Percentiles rank a stretch among this genome's conserved stretches.
phyloP scores from a whole-genome alignment of 2,329 filamentous ascomycete genomes.

The Trichoderma pleuroti region DNA sequence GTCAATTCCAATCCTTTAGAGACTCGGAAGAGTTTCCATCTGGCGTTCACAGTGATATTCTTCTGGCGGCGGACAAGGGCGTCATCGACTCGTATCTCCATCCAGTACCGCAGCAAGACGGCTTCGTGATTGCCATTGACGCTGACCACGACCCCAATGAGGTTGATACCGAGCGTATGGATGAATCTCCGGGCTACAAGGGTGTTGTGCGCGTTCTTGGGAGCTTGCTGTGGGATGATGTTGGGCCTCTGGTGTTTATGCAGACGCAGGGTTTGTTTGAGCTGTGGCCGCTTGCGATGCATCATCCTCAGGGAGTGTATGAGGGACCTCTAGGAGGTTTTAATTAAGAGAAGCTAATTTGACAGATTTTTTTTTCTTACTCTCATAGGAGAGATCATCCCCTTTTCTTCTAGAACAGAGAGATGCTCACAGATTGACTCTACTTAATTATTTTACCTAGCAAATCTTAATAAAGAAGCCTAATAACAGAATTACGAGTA shows the following conservation, averaged over 20 bases:
- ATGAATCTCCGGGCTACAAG: constrained; percentile 22
- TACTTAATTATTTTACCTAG: background rate
- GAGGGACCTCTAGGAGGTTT: constrained; percentile 17
- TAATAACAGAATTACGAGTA: background rate
- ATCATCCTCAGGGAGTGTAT: constrained; percentile 21
- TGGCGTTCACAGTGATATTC: background rate
- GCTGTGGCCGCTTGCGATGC: constrained; percentile 27
- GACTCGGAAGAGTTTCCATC: background rate
- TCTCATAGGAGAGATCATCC: background rate
- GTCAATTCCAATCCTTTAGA: background rate
- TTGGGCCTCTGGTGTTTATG: constrained; percentile 21
- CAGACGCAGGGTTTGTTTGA: constrained; percentile 20
- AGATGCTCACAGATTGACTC: background rate
- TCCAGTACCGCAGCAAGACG: constrained; percentile 14
- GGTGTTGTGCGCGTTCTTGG: constrained; percentile 24
- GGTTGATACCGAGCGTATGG: background rate
- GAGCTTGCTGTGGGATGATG: constrained; percentile 28
- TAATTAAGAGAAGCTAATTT: background rate
- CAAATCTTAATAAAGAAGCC: background rate
- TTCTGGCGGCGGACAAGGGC: constrained; percentile 27
- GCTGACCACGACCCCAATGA: background rate
- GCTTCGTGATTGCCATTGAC: constrained; percentile 25
- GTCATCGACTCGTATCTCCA: constrained; percentile 27
- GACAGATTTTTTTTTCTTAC: background rate
- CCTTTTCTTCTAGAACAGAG: background rate